Evolutionary conservation across 2,329 filamentous ascomycete genomes (phyloP).

Genomic region (Chalaropsis thielavioides): DNA sequence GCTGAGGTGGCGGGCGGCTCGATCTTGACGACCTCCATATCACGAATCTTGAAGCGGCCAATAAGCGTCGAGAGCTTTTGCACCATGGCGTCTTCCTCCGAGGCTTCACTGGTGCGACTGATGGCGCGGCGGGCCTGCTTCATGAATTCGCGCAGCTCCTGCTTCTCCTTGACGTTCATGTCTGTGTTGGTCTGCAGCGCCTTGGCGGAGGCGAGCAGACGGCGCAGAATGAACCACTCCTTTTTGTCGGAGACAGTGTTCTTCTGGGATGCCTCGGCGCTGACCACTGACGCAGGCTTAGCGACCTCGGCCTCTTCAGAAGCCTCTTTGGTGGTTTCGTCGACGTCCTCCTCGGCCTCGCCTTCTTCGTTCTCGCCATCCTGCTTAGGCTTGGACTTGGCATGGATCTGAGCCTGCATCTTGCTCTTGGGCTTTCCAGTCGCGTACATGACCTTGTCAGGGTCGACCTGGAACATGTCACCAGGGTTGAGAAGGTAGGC

Average conservation of each 20-base stretch:
- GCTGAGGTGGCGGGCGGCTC: not conserved
- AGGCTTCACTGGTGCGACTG: conserved; percentile 23
- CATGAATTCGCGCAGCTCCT: conserved; percentile 58
- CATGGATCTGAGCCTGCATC: conserved; percentile 16
- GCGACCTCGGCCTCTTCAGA: conserved; percentile 17
- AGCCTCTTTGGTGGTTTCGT: conserved; percentile 25
- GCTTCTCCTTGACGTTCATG: conserved; percentile 58
- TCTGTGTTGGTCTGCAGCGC: conserved; percentile 32
- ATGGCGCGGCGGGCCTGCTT: conserved; percentile 50
- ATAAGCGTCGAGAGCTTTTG: conserved; percentile 40
- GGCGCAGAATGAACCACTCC: conserved; percentile 29
- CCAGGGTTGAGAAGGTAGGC: conserved; percentile 92
- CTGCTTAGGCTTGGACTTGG: conserved; percentile 14
- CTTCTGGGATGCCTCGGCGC: conserved; percentile 21
- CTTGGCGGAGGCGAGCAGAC: conserved; percentile 43
- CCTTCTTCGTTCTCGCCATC: conserved; percentile 21
- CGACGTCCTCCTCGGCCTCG: conserved; percentile 23
- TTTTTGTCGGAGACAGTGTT: conserved; percentile 23
- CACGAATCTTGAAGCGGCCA: conserved; percentile 30
- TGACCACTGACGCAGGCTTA: conserved; percentile 23
- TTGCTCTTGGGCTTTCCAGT: conserved; percentile 58
- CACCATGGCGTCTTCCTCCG: conserved; percentile 36
- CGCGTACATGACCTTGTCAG: conserved; percentile 74
- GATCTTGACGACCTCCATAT: conserved; percentile 18
- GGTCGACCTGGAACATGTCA: conserved; percentile 93